A percentile compares a stretch with the other conserved stretches of the same genome.
phyloP scores from a whole-genome alignment of 2,329 filamentous ascomycete species.

The Botryotinia globosa region DNA sequence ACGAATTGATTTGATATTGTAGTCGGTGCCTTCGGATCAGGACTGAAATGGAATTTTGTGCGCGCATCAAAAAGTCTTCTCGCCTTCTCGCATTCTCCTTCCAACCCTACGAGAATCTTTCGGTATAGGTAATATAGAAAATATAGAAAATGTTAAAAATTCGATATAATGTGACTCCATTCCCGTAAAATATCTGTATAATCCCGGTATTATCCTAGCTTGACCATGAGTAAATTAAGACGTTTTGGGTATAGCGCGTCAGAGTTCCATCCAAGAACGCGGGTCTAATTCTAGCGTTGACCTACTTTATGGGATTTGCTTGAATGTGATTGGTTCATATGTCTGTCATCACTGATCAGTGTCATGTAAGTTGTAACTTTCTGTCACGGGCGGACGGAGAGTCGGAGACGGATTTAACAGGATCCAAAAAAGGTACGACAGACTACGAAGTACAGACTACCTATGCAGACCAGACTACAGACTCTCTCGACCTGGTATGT shows the following conservation, averaged over 20 bases:
- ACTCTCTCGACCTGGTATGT: no score
- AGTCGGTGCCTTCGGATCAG: conserved; percentile 23
- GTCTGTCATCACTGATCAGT: no score
- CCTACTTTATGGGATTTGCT: no score
- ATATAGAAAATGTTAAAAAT: not conserved
- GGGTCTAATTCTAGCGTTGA: conserved; percentile 17
- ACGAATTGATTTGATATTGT: conserved; percentile 11
- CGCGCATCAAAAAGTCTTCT: no score
- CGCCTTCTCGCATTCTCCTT: not conserved
- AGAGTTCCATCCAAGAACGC: not conserved
- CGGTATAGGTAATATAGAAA: conserved; percentile 3
- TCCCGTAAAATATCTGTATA: not conserved
- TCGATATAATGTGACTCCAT: conserved; percentile 11
- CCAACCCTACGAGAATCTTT: conserved; percentile 14
- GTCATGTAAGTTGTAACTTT: no score
- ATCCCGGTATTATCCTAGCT: conserved; percentile 2
- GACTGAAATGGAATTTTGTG: no score
- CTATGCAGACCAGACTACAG: no score
- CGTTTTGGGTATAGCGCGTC: not conserved
- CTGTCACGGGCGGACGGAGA: not conserved
- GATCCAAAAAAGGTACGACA: not conserved
- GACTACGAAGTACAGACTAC: no score
- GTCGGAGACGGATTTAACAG: not conserved
- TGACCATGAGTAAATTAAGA: not conserved
- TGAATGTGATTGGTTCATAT: not conserved